Base-by-base conservation (phyloP, 2,329 filamentous ascomycete genomes). In the Fusarium sp. region DNA sequence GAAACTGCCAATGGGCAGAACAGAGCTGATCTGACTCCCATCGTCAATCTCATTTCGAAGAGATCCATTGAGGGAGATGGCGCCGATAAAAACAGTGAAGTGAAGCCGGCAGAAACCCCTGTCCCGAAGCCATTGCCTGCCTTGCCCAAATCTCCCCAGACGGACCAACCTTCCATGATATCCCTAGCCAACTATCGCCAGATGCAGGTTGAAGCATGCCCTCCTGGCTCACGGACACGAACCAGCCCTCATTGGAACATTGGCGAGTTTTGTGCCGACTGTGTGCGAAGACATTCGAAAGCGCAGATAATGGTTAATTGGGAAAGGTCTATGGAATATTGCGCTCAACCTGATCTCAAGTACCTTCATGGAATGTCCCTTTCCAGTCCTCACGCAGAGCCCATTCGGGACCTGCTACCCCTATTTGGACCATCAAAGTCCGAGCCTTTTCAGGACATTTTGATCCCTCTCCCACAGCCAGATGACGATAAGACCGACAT, bases 351-450 rank as follows among this genome's bases (percentile, higher is more conserved):
- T 2, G 93, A 96, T 68, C 82, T 95, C 32, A 87, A 88, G 28
- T 85, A 90, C 65, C 83, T 95, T 2, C 92, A 95, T 73, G 91
- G 92, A 43, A 89, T 95, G 74, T 89, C 92, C 76, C 83, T 92
- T 42, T 88, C 87, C 0, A 87, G 90, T 0, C 87, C 90, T 10
- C 83, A 86, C 1, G 83, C 88, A 67, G 87, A 88, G 50, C 87
- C 89, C 0, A 86, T 90, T 2, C 86, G 88, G 65, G 84, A 90
- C 21, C 83, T 96, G 6, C 80, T 92, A 4, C 93, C 93, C 0
- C 82, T 96, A 13, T 96, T 96, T 79, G 92, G 92, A 66, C 86
- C 92, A 61, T 90, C 89, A 50, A 93, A 93, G 72, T 88, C 90
- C 2, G 84, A 87, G 46, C 89, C 89, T 7, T 95, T 92, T 80